A percentile compares a stretch with the other conserved stretches of the same genome.
These are phyloP conservation scores for Podila epigama DNA, from an alignment of 192 early-diverging fungal genomes.

Conservation along the genomic window DNA sequence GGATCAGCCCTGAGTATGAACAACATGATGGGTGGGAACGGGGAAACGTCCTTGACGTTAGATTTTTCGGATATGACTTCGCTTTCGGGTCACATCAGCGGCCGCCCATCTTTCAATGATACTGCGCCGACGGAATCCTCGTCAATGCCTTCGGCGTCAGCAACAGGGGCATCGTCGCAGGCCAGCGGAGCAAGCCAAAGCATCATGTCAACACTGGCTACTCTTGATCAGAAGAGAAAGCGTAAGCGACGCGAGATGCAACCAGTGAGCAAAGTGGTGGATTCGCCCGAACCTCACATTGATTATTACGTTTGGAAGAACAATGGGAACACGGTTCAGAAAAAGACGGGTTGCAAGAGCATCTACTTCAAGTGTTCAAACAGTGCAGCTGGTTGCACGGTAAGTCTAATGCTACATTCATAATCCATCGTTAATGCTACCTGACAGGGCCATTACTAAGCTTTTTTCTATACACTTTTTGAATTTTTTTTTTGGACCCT, in stretches of 20 bases:
- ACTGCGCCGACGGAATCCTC: slow-evolving; percentile 1
- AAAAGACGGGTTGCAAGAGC: slow-evolving; percentile 51
- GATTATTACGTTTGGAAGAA: slow-evolving; percentile 53
- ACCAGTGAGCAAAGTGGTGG: not conserved
- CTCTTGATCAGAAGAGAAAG: not conserved
- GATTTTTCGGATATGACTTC: slow-evolving; percentile 38
- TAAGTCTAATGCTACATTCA: slow-evolving; percentile 47
- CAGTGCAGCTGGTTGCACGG: slow-evolving; percentile 20
- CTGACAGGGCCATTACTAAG: not conserved
- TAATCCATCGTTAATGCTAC: not conserved
- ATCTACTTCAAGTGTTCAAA: slow-evolving; percentile 54
- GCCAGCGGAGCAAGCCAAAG: not conserved
- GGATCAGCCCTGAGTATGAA: slow-evolving; percentile 47
- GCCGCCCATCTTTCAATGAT: not conserved
- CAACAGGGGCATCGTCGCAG: too few species aligned
- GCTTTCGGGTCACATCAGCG: slow-evolving; percentile 19
- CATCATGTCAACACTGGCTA: not conserved
- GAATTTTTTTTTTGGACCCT: slow-evolving; percentile 31
- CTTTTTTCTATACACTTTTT: not conserved
- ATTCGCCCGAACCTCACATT: slow-evolving; percentile 16
- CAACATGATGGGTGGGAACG: slow-evolving; percentile 35
- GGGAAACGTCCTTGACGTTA: slow-evolving; percentile 28
- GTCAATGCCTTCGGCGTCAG: too few species aligned
- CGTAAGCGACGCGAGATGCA: slow-evolving; percentile 5
- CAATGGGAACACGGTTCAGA: slow-evolving; percentile 53